Evolutionary conservation across 805 yeast species (phyloP).

Genomic region (Lipomyces japonicus): DNA sequence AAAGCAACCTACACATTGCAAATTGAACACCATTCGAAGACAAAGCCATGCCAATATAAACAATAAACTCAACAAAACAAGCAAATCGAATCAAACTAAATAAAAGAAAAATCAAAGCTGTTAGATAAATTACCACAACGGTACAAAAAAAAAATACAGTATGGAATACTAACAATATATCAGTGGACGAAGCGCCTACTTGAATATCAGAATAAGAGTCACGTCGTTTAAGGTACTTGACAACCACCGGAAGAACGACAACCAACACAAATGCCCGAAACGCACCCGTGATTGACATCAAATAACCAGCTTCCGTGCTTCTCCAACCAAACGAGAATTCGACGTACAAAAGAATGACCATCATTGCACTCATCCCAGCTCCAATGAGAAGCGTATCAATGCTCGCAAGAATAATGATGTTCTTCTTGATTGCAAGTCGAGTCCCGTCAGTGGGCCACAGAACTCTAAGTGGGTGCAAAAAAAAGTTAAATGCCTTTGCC

Average conservation of each 20-base stretch:
- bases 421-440: constrained; percentile 10
- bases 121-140: neutral
- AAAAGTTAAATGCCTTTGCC: constrained; percentile 15
- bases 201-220: constrained; percentile 7
- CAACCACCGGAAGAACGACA: constrained; percentile 29
- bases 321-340: constrained; percentile 36
- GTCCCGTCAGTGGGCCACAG: constrained; percentile 23
- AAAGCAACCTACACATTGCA: constrained; percentile 3
- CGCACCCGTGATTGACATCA: constrained; percentile 32
- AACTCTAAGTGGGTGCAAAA: constrained; percentile 30
- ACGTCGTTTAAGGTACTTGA: constrained; percentile 14
- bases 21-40: constrained; percentile 13
- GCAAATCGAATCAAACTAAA: constrained; percentile 16
- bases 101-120: neutral
- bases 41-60: neutral
- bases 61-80: constrained; percentile 9
- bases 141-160: neutral
- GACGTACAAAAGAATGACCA: constrained; percentile 30
- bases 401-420: constrained; percentile 12
- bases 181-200: constrained; percentile 20
- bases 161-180: constrained; percentile 3
- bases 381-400: constrained; percentile 27
- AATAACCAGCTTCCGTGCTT: constrained; percentile 35
- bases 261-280: constrained; percentile 32
- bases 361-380: constrained; percentile 23